Evolutionary conservation across 148 eudicot species (phyloP), one percentile per base, ranked within the genome.

Genomic region (Rhododendron vialii): DNA sequence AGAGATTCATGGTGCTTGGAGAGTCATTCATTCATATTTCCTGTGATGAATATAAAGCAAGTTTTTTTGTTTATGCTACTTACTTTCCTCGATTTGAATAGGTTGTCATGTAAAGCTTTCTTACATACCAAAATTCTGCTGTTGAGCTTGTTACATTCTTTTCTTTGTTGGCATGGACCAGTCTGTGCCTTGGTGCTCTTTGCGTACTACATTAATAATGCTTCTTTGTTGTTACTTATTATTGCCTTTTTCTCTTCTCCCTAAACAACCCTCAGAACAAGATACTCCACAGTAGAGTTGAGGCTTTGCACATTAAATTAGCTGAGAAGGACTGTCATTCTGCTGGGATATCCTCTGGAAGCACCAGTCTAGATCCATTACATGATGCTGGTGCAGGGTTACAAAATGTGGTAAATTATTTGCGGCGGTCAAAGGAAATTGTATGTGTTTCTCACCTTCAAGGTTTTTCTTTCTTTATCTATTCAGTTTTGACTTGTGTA

Each of bases 351-450:
- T 86, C 92, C 74, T 82, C 91, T 82, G 87, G 92, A 28, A 89
- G 90, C 84, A 82, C 84, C 83, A 73, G 83, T 78, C 79, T 90
- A 12, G 92, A 87, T 41, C 22, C 90, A 43, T 86, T 83, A 48
- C 91, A 86, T 78, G 98, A 93, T 75, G 88, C 92, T 80, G 98
- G 98, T 75, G 88, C 92, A 78, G 98, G 98, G 87, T 85, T 97
- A 86, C 98, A 92, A 71, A 89, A 91, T 63, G 98, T 97, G 85
- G 94, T 97, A 84, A 94, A 86, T 84, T 97, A 97, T 92, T 95
- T 97, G 82, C 93, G 98, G 3, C 95, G 99, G 78, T 92, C 99
- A 45, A 97, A 95, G 92, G 99, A 97, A 90, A 95, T 97, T 85
- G 94, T 92, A 89, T 82, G 93, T 51, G 63, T 83, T 5, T 48